Evolutionary conservation across 441 rosid species (phyloP).

Genomic region (Euphorbia schlechtendalii): DNA sequence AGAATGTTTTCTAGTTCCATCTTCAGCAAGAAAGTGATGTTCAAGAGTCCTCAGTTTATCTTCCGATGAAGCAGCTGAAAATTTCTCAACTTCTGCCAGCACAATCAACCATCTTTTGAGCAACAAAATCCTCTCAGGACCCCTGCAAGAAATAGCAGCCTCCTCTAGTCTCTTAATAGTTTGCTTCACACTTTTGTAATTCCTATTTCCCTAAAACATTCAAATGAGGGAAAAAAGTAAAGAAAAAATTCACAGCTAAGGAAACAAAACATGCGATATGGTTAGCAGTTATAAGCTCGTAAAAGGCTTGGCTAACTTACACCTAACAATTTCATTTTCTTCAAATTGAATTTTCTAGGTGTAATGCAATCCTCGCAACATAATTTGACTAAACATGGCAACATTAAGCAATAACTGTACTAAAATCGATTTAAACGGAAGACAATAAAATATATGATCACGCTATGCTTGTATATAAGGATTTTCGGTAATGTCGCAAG

Average conservation of each 20-base stretch:
- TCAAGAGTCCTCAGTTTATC: slow-evolving; percentile 39
- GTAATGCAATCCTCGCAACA: not conserved
- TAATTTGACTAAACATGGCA: not conserved
- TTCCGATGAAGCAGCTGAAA: slow-evolving; percentile 29
- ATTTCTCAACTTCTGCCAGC: slow-evolving; percentile 64
- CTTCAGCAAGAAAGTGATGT: slow-evolving; percentile 45
- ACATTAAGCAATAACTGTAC: not conserved
- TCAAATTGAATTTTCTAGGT: no score
- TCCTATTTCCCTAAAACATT: slow-evolving; percentile 49
- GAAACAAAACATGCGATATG: not conserved
- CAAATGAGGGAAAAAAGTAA: slow-evolving; percentile 8
- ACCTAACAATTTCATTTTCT: no score
- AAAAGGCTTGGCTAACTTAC: no score
- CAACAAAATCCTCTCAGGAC: slow-evolving; percentile 68
- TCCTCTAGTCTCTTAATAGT: slow-evolving; percentile 86
- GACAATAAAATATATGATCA: not conserved
- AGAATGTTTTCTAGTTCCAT: slow-evolving; percentile 39
- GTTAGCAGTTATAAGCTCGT: not conserved
- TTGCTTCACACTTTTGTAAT: slow-evolving; percentile 55
- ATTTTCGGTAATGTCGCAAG: not conserved
- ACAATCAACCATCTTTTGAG: slow-evolving; percentile 75
- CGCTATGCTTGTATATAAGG: not conserved
- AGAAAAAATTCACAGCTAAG: not conserved
- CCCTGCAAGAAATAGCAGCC: slow-evolving; percentile 71
- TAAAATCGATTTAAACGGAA: not conserved